Conservation (phyloP, 208 protist genomes). For the Acanthamoeba lenticulata region DNA sequence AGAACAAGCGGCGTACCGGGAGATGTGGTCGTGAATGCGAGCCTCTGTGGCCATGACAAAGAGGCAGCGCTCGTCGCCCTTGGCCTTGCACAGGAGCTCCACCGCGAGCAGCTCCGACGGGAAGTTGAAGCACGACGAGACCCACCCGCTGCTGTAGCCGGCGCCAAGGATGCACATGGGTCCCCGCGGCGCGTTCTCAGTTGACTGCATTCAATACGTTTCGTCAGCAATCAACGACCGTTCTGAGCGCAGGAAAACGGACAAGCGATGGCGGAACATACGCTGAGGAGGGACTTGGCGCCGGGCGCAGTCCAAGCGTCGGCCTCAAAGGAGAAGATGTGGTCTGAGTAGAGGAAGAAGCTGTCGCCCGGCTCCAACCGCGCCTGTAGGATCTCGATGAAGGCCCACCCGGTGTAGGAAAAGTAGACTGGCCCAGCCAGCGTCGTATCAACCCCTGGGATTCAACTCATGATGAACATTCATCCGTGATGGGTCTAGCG, state of each 20-base stretch:
- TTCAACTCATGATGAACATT: too few relatives aligned
- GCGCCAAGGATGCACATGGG: background rate
- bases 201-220: background rate
- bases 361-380: background rate
- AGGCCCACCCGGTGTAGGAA: background rate
- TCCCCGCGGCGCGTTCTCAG: background rate
- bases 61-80: background rate
- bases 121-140: background rate
- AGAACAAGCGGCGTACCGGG: background rate
- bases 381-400: background rate
- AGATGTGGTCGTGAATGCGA: background rate
- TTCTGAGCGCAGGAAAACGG: too few relatives aligned
- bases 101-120: background rate
- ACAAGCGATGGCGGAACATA: background rate
- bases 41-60: background rate
- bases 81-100: background rate
- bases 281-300: background rate
- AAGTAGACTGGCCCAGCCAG: background rate
- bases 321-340: background rate
- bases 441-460: background rate
- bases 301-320: background rate
- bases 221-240: background rate
- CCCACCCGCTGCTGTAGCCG: background rate
- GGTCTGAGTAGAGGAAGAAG: conserved; percentile 6
- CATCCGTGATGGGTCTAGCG: too few relatives aligned